phyloP scores from a whole-genome alignment of 2,329 filamentous ascomycete species.

The Fusarium sp. region DNA sequence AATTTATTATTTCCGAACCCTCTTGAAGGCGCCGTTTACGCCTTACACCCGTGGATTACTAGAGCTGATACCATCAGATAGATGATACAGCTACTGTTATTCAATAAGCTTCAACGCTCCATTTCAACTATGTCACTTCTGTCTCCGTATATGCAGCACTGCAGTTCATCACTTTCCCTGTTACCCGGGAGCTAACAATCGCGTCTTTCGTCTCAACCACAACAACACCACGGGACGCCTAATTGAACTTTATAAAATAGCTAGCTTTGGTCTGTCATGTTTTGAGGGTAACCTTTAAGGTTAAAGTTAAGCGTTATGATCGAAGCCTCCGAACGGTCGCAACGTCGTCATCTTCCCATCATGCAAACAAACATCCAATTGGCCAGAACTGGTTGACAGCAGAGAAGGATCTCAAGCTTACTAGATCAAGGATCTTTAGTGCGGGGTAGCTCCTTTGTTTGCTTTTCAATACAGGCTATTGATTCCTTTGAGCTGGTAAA shows the following conservation, averaged over 20 bases:
- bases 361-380: background rate
- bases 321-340: background rate
- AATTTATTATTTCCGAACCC: too few species aligned
- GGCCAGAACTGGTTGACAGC: background rate
- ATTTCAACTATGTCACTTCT: too few species aligned
- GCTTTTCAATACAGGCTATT: background rate
- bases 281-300: background rate
- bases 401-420: background rate
- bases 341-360: background rate
- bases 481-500: background rate
- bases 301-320: background rate
- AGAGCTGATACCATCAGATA: too few species aligned
- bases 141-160: too few species aligned
- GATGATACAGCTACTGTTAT: too few species aligned
- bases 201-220: background rate
- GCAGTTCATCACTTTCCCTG: too few species aligned
- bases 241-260: background rate
- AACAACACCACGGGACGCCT: background rate
- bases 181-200: background rate
- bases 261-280: background rate
- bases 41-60: too few species aligned
- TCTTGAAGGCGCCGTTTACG: too few species aligned
- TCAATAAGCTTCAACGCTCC: too few species aligned
- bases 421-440: background rate
- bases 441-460: background rate